Conservation (phyloP, 371 early-diverging fungal species). For the Haplosporangium sp. region DNA sequence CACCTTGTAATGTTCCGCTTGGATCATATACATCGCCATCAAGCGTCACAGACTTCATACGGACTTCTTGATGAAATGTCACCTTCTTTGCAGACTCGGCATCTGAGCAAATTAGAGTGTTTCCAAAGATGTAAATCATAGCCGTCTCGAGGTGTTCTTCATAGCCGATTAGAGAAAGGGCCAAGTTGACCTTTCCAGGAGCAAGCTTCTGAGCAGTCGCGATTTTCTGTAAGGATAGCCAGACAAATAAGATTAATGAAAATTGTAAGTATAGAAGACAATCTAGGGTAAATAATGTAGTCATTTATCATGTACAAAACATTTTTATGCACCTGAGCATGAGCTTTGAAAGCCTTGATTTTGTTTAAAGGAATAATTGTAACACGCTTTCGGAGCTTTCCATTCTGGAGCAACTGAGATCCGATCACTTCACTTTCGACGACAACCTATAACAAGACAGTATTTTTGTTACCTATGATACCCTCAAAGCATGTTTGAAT, state of each 20-base stretch:
- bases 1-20: slow-evolving; percentile 97
- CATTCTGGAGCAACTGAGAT: slow-evolving; percentile 84
- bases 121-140: slow-evolving; percentile 97
- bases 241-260: neutral
- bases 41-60: slow-evolving; percentile 91
- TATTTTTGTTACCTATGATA: slow-evolving; percentile 5
- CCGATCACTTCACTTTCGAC: slow-evolving; percentile 94
- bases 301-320: neutral
- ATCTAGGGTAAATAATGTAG: neutral
- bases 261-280: neutral
- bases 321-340: slow-evolving; percentile 66
- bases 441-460: slow-evolving; percentile 73
- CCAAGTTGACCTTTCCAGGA: slow-evolving; percentile 87
- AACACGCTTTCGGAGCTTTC: slow-evolving; percentile 84
- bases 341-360: slow-evolving; percentile 77
- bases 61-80: slow-evolving; percentile 87
- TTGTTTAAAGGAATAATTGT: slow-evolving; percentile 99
- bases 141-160: slow-evolving; percentile 84
- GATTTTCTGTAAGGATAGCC: slow-evolving; percentile 59
- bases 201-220: slow-evolving; percentile 78
- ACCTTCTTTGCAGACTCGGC: slow-evolving; percentile 87
- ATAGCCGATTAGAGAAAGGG: slow-evolving; percentile 85
- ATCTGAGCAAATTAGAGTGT: slow-evolving; percentile 92
- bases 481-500: neutral
- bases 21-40: slow-evolving; percentile 99